These are phyloP conservation scores for Nakaseomyces uthaithaninus DNA, from an alignment of 1,139 yeast species.

Conservation along the genomic window DNA sequence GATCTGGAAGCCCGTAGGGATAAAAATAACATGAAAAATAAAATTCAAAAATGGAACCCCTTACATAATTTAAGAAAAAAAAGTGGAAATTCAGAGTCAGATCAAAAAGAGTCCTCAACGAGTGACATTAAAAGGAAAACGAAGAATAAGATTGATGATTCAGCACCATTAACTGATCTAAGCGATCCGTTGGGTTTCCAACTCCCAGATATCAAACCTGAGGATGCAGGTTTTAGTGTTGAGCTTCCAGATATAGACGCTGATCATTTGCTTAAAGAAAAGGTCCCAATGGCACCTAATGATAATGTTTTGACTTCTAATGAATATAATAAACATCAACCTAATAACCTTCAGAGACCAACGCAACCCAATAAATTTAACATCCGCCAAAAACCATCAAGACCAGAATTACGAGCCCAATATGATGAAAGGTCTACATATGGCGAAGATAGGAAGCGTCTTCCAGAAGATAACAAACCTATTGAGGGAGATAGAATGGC, in stretches of 20 bases:
- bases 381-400: slow-evolving; percentile 4
- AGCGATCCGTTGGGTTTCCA: slow-evolving; percentile 19
- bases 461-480: not conserved
- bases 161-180: slow-evolving; percentile 12
- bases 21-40: slow-evolving; percentile 20
- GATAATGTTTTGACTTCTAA: not conserved
- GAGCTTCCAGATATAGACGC: slow-evolving; percentile 18
- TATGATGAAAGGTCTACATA: not conserved
- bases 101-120: not conserved
- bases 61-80: slow-evolving; percentile 23
- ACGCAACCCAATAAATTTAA: slow-evolving; percentile 3
- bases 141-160: slow-evolving; percentile 7
- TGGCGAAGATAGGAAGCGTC: not conserved
- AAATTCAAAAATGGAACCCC: slow-evolving; percentile 27
- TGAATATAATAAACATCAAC: not conserved
- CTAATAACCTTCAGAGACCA: not conserved
- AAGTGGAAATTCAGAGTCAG: slow-evolving; percentile 11
- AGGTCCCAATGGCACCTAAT: no score
- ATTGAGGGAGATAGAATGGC: not conserved
- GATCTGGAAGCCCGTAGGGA: slow-evolving; percentile 8
- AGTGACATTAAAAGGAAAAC: not conserved
- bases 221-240: slow-evolving; percentile 21
- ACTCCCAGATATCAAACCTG: slow-evolving; percentile 25
- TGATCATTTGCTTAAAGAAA: not conserved
- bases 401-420: not conserved